A percentile compares a stretch with the other conserved stretches of the same genome.
Evolutionary conservation across 2,329 filamentous ascomycete genomes (phyloP).

Genomic region (Beauveria sp.): DNA sequence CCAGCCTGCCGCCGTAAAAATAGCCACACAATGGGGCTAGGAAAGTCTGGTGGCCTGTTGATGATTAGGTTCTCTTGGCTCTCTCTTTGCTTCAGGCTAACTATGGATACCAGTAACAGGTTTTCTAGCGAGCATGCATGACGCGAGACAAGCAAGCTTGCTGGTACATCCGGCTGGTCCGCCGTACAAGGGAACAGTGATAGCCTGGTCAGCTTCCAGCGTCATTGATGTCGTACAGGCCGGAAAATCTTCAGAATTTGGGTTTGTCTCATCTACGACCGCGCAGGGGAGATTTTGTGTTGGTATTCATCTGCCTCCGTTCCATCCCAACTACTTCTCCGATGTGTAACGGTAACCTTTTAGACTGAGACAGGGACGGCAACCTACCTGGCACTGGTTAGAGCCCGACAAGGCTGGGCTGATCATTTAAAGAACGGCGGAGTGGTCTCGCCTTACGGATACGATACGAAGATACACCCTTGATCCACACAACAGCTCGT

Average conservation of each 20-base stretch:
- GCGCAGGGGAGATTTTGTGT: background rate
- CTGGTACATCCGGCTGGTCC: background rate
- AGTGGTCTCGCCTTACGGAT: background rate
- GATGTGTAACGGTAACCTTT: background rate
- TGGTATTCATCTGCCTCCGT: background rate
- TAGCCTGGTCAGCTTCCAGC: background rate
- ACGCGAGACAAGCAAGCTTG: background rate
- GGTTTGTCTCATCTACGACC: background rate
- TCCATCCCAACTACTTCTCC: background rate
- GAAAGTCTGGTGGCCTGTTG: background rate
- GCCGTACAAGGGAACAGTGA: background rate
- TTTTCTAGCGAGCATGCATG: background rate
- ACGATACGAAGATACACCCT: constrained; percentile 5
- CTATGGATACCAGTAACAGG: background rate
- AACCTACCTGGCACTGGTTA: background rate
- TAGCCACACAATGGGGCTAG: background rate
- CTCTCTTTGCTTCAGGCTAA: too few relatives aligned
- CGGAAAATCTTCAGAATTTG: background rate
- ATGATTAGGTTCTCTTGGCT: background rate
- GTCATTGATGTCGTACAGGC: background rate
- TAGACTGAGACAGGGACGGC: background rate
- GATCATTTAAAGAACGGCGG: background rate
- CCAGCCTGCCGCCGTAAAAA: background rate
- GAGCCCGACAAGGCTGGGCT: background rate
- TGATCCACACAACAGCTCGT: constrained; percentile 2